phyloP scores from a whole-genome alignment of 2,329 filamentous ascomycete genomes.

The Colletotrichum costaricense region DNA sequence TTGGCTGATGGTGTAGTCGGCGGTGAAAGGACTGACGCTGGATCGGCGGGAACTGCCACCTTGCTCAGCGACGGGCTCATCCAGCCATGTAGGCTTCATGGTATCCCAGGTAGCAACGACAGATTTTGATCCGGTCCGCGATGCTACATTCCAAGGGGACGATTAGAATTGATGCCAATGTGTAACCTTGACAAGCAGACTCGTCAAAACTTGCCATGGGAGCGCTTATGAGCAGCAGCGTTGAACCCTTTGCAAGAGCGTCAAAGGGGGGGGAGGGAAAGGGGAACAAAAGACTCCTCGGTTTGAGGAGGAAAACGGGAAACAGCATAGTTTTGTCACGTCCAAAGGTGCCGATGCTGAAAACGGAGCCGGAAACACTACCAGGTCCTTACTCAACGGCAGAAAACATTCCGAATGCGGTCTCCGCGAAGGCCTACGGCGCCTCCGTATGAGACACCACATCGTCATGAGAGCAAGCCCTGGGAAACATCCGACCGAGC shows the following conservation, averaged over 20 bases:
- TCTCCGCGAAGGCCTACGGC: neutral
- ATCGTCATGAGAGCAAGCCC: slow-evolving; percentile 22
- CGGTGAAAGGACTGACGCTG: slow-evolving; percentile 29
- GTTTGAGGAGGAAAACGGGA: neutral
- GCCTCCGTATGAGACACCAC: slow-evolving; percentile 8
- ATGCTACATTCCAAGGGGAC: slow-evolving; percentile 1
- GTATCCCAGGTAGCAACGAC: slow-evolving; percentile 1
- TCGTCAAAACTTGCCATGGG: slow-evolving; percentile 12
- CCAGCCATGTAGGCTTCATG: slow-evolving; percentile 31
- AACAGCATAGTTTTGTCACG: slow-evolving; percentile 11
- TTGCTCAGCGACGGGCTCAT: slow-evolving; percentile 11
- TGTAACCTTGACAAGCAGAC: neutral
- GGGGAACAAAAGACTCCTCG: neutral
- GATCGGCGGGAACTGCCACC: slow-evolving; percentile 13
- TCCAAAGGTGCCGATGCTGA: neutral
- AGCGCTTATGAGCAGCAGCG: neutral
- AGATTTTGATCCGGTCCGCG: slow-evolving; percentile 7
- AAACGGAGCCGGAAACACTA: slow-evolving; percentile 10
- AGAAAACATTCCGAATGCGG: slow-evolving; percentile 25
- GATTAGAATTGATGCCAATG: neutral
- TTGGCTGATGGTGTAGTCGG: slow-evolving; percentile 32
- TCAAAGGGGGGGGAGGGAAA: neutral
- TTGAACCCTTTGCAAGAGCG: neutral
- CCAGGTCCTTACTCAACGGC: slow-evolving; percentile 11
- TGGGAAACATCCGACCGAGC: neutral